Conservation (phyloP, 1,284 basidiomycete species). For the Ceratobasidium papillatum region DNA sequence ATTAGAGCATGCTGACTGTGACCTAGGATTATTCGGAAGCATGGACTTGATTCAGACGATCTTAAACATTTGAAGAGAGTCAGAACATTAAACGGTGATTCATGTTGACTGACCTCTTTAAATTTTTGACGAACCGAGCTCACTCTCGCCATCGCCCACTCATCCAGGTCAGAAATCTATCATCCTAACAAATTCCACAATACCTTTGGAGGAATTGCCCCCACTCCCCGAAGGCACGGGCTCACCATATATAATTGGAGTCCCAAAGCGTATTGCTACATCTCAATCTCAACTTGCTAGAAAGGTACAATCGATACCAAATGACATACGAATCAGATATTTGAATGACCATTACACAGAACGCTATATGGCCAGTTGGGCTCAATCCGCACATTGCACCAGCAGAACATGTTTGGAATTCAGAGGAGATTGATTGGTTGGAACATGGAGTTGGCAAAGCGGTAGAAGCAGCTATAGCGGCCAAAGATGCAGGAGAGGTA, state of each 20-base stretch:
- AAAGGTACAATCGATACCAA: slow-evolving; percentile 50
- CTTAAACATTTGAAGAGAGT: slow-evolving; percentile 84
- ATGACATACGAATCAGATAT: neutral
- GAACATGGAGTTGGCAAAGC: slow-evolving; percentile 69
- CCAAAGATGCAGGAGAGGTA: slow-evolving; percentile 47
- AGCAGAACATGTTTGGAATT: slow-evolving; percentile 69
- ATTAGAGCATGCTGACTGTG: neutral
- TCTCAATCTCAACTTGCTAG: slow-evolving; percentile 71
- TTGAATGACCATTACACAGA: slow-evolving; percentile 52
- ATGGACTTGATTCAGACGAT: slow-evolving; percentile 66
- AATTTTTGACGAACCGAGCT: neutral
- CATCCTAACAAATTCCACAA: slow-evolving; percentile 48
- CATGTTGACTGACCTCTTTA: neutral
- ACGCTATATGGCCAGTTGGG: slow-evolving; percentile 81
- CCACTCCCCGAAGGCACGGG: slow-evolving; percentile 4
- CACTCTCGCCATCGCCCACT: neutral
- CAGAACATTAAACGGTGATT: slow-evolving; percentile 57
- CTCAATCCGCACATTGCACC: slow-evolving; percentile 74
- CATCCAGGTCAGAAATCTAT: slow-evolving; percentile 42
- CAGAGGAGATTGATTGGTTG: slow-evolving; percentile 73
- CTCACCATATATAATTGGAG: slow-evolving; percentile 63
- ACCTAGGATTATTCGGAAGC: slow-evolving; percentile 56
- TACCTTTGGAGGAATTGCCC: neutral
- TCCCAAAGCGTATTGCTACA: slow-evolving; percentile 77
- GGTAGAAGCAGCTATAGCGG: slow-evolving; percentile 61